Evolutionary conservation across 2,329 filamentous ascomycete genomes (phyloP).

Genomic region (Botrytis fragariae): DNA sequence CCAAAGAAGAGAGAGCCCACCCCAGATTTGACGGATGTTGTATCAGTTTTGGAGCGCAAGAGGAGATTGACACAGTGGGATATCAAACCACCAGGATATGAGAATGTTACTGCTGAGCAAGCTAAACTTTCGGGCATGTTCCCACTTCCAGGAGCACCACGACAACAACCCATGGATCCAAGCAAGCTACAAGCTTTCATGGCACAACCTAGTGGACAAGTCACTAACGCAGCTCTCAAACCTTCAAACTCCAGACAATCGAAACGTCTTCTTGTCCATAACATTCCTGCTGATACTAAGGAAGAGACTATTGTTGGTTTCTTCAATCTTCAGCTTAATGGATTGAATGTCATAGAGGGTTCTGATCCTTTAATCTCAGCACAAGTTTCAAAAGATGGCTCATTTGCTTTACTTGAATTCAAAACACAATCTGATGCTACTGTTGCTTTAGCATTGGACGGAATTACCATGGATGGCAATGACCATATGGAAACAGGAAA

Average conservation of each 20-base stretch:
- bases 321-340: slow-evolving; percentile 96
- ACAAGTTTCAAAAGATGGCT: slow-evolving; percentile 74
- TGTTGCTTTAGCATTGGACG: slow-evolving; percentile 84
- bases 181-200: slow-evolving; percentile 93
- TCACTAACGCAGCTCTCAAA: slow-evolving; percentile 73
- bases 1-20: slow-evolving; percentile 93
- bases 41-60: slow-evolving; percentile 81
- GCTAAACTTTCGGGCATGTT: slow-evolving; percentile 99
- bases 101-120: slow-evolving; percentile 96
- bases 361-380: slow-evolving; percentile 82
- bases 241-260: slow-evolving; percentile 91
- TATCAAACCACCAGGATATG: slow-evolving; percentile 96
- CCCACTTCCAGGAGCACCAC: slow-evolving; percentile 88
- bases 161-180: slow-evolving; percentile 93
- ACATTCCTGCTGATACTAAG: slow-evolving; percentile 68
- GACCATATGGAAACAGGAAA: slow-evolving; percentile 50
- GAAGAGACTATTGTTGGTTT: slow-evolving; percentile 78
- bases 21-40: slow-evolving; percentile 84
- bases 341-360: slow-evolving; percentile 85
- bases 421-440: slow-evolving; percentile 84
- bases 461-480: slow-evolving; percentile 79
- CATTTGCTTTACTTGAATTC: slow-evolving; percentile 89
- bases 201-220: slow-evolving; percentile 74
- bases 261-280: slow-evolving; percentile 86
- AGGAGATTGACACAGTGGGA: slow-evolving; percentile 98